These are phyloP conservation scores for Ophiocordyceps camponoti-rufipedis DNA, from an alignment of 2,329 filamentous ascomycete species.

Conservation along the genomic window DNA sequence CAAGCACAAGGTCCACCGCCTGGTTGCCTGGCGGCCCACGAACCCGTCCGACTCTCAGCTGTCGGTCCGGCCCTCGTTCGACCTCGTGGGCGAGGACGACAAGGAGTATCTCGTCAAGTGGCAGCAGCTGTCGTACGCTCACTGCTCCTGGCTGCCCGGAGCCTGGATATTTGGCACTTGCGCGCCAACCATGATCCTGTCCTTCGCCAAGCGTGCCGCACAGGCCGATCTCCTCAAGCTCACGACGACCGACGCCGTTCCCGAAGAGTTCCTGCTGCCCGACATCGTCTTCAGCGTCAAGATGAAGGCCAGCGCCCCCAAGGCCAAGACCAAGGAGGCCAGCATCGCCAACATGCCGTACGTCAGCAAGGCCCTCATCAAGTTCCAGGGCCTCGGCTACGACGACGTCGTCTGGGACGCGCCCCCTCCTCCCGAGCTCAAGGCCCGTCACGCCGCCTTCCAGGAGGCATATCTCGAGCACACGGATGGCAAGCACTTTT, in stretches of 20 bases:
- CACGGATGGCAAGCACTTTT: constrained; percentile 59
- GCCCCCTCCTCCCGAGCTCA: constrained; percentile 48
- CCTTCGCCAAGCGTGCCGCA: constrained; percentile 56
- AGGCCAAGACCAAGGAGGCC: constrained; percentile 41
- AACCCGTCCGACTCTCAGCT: constrained; percentile 17
- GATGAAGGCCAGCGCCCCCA: constrained; percentile 26
- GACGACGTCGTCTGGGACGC: constrained; percentile 83
- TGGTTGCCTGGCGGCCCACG: constrained; percentile 76
- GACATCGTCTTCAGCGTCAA: constrained; percentile 80
- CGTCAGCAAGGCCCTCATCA: constrained; percentile 61
- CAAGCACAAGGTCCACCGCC: constrained; percentile 48
- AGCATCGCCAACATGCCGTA: constrained; percentile 55
- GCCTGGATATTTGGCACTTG: constrained; percentile 70
- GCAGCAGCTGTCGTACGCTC: constrained; percentile 62
- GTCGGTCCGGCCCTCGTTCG: constrained; percentile 5
- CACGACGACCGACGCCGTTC: constrained; percentile 61
- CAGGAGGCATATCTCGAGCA: constrained; percentile 72
- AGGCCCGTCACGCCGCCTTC: constrained; percentile 61
- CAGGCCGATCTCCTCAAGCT: constrained; percentile 42
- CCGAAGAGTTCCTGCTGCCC: constrained; percentile 66
- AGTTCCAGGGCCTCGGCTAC: constrained; percentile 83
- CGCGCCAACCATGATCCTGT: constrained; percentile 42
- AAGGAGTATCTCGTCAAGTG: constrained; percentile 91
- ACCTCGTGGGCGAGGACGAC: constrained; percentile 41
- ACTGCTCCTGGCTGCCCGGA: constrained; percentile 74